A percentile compares a stretch with the other conserved stretches of the same genome.
Evolutionary conservation across 2,329 filamentous ascomycete genomes (phyloP).

Genomic region (Ceratocystis harringtonii): DNA sequence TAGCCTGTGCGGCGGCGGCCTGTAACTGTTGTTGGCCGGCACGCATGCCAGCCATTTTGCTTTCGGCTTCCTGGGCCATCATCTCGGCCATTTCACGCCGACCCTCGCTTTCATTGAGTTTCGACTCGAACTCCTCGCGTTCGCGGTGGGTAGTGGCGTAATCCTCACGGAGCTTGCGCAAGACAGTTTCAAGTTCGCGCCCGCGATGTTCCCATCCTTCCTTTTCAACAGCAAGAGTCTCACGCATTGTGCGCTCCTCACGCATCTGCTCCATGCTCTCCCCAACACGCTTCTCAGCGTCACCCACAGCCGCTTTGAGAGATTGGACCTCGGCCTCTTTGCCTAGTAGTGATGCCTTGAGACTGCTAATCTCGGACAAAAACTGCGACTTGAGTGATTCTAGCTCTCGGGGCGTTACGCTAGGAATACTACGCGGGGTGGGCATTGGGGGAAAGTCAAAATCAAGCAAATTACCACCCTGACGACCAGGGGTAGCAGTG

Average conservation of each 20-base stretch:
- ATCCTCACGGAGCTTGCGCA: conserved; percentile 68
- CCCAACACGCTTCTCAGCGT: conserved; percentile 84
- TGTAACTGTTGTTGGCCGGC: conserved; percentile 34
- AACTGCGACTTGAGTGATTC: conserved; percentile 85
- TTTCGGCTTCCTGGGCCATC: conserved; percentile 61
- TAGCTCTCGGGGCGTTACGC: conserved; percentile 78
- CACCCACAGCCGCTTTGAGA: conserved; percentile 71
- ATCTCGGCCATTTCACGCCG: conserved; percentile 58
- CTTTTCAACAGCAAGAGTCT: conserved; percentile 59
- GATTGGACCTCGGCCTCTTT: conserved; percentile 85
- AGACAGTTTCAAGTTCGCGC: conserved; percentile 68
- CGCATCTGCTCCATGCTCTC: conserved; percentile 71
- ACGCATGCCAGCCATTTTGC: conserved; percentile 58
- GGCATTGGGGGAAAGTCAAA: conserved; percentile 83
- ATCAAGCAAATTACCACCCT: conserved; percentile 53
- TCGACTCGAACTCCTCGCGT: conserved; percentile 59
- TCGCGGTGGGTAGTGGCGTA: conserved; percentile 66
- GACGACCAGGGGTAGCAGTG: conserved; percentile 34
- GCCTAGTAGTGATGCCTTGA: conserved; percentile 79
- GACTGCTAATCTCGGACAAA: conserved; percentile 82
- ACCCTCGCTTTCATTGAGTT: conserved; percentile 63
- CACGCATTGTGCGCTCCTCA: conserved; percentile 56
- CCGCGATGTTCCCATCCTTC: conserved; percentile 72
- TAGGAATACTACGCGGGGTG: conserved; percentile 80
- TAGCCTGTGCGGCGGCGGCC: conserved; percentile 26